Percentiles rank a stretch among this genome's conserved stretches.
These are phyloP conservation scores for Gossypium turneri DNA, from an alignment of 345 rosid species.

Conservation along the genomic window DNA sequence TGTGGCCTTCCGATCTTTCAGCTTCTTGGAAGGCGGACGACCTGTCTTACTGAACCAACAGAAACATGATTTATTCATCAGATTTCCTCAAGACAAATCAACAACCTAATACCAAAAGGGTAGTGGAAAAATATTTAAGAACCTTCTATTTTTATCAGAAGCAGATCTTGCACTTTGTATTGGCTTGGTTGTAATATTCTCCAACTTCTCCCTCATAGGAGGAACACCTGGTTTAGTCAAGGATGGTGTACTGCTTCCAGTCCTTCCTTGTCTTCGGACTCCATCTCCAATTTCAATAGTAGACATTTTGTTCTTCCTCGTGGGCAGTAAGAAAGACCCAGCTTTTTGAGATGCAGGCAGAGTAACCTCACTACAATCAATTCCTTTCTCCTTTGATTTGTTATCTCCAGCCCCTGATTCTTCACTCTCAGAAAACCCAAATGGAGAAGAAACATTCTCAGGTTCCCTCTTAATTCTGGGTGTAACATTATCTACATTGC, in stretches of 20 bases:
- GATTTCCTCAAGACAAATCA: not conserved
- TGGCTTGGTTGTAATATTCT: slow-evolving; percentile 57
- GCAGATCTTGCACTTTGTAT: slow-evolving; percentile 49
- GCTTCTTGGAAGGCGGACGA: slow-evolving; percentile 76
- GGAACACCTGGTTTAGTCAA: slow-evolving; percentile 48
- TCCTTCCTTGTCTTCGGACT: slow-evolving; percentile 73
- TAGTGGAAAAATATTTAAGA: slow-evolving; percentile 12
- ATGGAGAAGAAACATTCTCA: slow-evolving; percentile 59
- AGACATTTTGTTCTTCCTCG: slow-evolving; percentile 52
- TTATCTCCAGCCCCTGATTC: slow-evolving; percentile 81
- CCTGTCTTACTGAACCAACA: slow-evolving; percentile 70
- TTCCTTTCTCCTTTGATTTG: slow-evolving; percentile 54
- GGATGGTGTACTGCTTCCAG: slow-evolving; percentile 50
- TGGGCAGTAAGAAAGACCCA: slow-evolving; percentile 44
- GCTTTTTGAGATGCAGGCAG: slow-evolving; percentile 43
- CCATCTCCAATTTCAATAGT: slow-evolving; percentile 65
- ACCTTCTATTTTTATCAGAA: slow-evolving; percentile 83
- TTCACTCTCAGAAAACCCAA: slow-evolving; percentile 76
- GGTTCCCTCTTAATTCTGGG: slow-evolving; percentile 58
- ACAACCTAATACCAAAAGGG: not conserved
- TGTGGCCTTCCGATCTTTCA: slow-evolving; percentile 70
- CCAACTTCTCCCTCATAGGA: slow-evolving; percentile 53
- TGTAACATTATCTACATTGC: slow-evolving; percentile 35
- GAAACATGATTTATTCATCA: slow-evolving; percentile 13
- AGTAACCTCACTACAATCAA: slow-evolving; percentile 44